These are phyloP conservation scores for Sarocladiaceae sp. DNA, from an alignment of 2,329 filamentous ascomycete species.

Conservation along the genomic window DNA sequence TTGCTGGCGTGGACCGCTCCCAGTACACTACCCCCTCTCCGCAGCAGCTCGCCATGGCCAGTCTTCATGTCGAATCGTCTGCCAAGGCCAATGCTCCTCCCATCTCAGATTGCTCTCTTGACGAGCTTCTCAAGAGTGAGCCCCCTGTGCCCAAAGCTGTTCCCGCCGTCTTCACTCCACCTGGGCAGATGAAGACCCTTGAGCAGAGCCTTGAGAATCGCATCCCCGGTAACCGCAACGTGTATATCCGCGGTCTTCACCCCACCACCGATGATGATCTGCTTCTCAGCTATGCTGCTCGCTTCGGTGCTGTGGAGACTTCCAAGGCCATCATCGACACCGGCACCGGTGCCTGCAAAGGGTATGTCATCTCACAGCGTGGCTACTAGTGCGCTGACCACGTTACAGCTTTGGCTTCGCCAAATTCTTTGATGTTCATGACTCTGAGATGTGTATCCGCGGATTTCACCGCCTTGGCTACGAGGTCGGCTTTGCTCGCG, in stretches of 20 bases:
- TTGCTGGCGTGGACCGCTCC: conserved; percentile 55
- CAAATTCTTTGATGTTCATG: conserved; percentile 80
- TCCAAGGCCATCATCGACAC: conserved; percentile 99
- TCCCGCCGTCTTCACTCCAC: conserved; percentile 79
- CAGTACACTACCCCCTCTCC: conserved; percentile 63
- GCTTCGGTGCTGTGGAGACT: conserved; percentile 90
- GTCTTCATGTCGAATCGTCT: conserved; percentile 29
- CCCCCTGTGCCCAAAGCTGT: conserved; percentile 83
- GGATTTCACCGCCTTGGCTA: conserved; percentile 93
- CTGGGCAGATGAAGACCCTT: conserved; percentile 79
- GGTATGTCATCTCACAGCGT: conserved; percentile 48
- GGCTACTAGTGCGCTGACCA: conserved; percentile 19
- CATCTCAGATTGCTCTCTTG: conserved; percentile 46
- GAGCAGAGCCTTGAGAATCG: conserved; percentile 94
- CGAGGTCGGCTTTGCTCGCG: conserved; percentile 93
- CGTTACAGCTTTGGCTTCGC: conserved; percentile 83
- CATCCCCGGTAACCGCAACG: conserved; percentile 86
- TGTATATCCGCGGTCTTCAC: conserved; percentile 94
- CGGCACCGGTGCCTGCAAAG: conserved; percentile 89
- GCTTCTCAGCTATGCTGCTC: conserved; percentile 71
- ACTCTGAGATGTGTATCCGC: conserved; percentile 93
- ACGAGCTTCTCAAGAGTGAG: conserved; percentile 64
- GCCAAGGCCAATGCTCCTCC: conserved; percentile 30
- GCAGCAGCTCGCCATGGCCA: conserved; percentile 44
- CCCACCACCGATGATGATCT: conserved; percentile 93